A percentile compares a stretch with the other conserved stretches of the same genome.
Evolutionary conservation across 148 eudicot genomes (phyloP).

Genomic region (Silene conica): DNA sequence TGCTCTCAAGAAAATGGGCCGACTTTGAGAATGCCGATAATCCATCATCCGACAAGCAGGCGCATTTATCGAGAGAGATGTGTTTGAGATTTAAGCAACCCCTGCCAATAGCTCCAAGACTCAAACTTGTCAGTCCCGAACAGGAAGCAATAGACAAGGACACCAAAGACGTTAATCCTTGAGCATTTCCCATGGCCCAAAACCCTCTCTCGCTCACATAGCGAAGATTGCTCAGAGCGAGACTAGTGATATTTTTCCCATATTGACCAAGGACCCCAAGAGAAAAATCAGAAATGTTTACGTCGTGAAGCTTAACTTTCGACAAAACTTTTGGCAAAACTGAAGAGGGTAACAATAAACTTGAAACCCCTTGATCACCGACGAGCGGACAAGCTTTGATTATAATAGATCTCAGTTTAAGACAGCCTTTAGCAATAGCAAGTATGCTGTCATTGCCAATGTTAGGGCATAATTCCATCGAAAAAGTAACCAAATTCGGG

Average conservation of each 20-base stretch:
- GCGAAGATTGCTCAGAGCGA: constrained; percentile 48
- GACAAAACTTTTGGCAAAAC: constrained; percentile 54
- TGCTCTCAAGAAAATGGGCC: constrained; percentile 55
- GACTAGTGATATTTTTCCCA: constrained; percentile 63
- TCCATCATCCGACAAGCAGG: constrained; percentile 58
- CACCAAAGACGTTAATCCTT: constrained; percentile 46
- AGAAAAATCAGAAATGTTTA: constrained; percentile 68
- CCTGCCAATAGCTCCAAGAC: constrained; percentile 64
- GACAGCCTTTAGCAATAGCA: constrained; percentile 60
- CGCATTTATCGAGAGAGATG: constrained; percentile 50
- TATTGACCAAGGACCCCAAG: constrained; percentile 81
- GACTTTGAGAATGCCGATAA: constrained; percentile 54
- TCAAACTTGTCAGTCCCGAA: constrained; percentile 57
- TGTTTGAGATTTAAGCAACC: constrained; percentile 65
- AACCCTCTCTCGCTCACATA: constrained; percentile 76
- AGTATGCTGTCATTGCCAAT: constrained; percentile 66
- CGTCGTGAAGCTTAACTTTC: constrained; percentile 61
- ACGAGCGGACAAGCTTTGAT: constrained; percentile 71
- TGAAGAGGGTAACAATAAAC: constrained; percentile 47
- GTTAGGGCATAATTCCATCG: constrained; percentile 63
- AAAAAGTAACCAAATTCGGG: constrained; percentile 65
- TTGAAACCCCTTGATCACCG: constrained; percentile 74
- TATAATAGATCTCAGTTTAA: constrained; percentile 53
- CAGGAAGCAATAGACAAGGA: constrained; percentile 60
- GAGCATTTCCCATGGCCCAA: constrained; percentile 82